phyloP scores from a whole-genome alignment of 2,329 filamentous ascomycete species.

The Trichoderma sp. region DNA sequence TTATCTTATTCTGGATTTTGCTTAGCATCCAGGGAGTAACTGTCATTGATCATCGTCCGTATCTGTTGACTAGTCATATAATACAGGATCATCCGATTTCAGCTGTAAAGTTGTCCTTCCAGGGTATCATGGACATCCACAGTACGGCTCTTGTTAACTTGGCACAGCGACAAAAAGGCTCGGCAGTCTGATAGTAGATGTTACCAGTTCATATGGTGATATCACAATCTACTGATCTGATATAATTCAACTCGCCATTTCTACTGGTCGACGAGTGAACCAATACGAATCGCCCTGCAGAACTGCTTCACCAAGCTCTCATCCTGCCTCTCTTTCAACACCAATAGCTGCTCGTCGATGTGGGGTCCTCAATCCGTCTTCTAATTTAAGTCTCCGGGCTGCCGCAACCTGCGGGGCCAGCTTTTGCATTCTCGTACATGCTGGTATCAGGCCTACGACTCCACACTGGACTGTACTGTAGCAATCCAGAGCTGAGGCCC shows the following conservation, averaged over 20 bases:
- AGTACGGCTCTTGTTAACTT: not conserved
- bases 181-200: not conserved
- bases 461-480: not conserved
- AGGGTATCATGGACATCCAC: not conserved
- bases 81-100: not conserved
- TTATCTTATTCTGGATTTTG: not conserved
- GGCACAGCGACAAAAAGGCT: not conserved
- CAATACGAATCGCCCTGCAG: not conserved
- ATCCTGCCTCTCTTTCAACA: not conserved
- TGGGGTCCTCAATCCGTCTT: conserved; percentile 10
- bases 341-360: not conserved
- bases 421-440: not conserved
- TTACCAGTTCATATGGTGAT: not conserved
- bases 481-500: conserved; percentile 3
- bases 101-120: not conserved
- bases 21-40: not conserved
- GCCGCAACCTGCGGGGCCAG: conserved; percentile 6
- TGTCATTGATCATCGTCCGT: not conserved
- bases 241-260: not conserved
- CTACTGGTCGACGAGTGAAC: not conserved
- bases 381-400: conserved; percentile 13
- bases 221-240: not conserved
- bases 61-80: not conserved
- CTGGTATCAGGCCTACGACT: not conserved
- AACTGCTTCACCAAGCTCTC: not conserved